These are phyloP conservation scores for Teratosphaeria pseudoeucalypti DNA, from an alignment of 2,329 filamentous ascomycete genomes.

Conservation along the genomic window DNA sequence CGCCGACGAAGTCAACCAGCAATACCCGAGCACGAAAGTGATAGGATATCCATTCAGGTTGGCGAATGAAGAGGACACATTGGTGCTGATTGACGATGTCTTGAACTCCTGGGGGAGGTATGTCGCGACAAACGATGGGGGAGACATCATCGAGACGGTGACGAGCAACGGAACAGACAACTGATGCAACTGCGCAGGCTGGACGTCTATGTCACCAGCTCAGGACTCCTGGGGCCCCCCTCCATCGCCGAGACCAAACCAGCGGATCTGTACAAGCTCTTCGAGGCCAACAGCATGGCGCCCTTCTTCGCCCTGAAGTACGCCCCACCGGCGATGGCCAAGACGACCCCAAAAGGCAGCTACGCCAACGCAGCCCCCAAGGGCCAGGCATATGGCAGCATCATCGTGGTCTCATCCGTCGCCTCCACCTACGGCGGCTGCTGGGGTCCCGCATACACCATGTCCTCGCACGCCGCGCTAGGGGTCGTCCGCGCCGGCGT, in stretches of 20 bases:
- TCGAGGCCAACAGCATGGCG: slow-evolving; percentile 51
- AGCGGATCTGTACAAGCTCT: slow-evolving; percentile 45
- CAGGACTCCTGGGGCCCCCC: slow-evolving; percentile 47
- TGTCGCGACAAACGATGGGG: not conserved
- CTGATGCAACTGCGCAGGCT: slow-evolving; percentile 26
- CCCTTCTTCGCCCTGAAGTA: slow-evolving; percentile 58
- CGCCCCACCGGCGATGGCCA: slow-evolving; percentile 53
- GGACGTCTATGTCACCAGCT: slow-evolving; percentile 52
- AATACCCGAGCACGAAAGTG: slow-evolving; percentile 46
- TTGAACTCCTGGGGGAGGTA: slow-evolving; percentile 47
- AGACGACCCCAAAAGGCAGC: slow-evolving; percentile 43
- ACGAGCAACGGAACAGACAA: not conserved
- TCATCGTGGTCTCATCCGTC: slow-evolving; percentile 49
- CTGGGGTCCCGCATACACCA: slow-evolving; percentile 52
- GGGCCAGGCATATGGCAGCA: slow-evolving; percentile 49
- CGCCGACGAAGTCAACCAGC: slow-evolving; percentile 32
- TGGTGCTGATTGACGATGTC: slow-evolving; percentile 52
- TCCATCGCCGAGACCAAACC: slow-evolving; percentile 48
- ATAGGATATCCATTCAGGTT: slow-evolving; percentile 52
- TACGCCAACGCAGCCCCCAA: slow-evolving; percentile 55
- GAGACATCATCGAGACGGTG: not conserved
- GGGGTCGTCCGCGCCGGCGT: slow-evolving; percentile 52
- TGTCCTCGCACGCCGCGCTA: slow-evolving; percentile 49
- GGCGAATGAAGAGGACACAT: slow-evolving; percentile 49
- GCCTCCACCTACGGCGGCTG: slow-evolving; percentile 48